phyloP scores from a whole-genome alignment of 1,284 basidiomycete genomes.

The Sporisorium graminicola region DNA sequence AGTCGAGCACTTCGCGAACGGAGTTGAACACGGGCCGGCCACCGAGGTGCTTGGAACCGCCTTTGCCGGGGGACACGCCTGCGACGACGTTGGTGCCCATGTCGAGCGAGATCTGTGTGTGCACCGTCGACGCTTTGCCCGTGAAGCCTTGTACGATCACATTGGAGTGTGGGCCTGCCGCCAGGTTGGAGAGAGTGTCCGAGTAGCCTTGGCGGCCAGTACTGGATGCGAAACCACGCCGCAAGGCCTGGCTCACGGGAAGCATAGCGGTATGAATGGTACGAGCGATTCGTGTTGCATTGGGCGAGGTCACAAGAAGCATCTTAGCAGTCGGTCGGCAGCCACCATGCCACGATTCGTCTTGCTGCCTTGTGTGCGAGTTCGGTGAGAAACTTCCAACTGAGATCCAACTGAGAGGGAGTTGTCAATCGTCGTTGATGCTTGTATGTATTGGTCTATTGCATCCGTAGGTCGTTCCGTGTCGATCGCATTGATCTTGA shows the following conservation, averaged over 20 bases:
- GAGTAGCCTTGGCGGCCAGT: conserved; percentile 18
- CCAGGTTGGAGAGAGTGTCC: conserved; percentile 47
- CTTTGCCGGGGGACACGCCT: conserved; percentile 53
- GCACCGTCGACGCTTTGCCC: conserved; percentile 54
- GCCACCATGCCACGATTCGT: neutral
- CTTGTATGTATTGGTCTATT: neutral
- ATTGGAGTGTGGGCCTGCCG: conserved; percentile 42
- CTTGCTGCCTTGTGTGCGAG: no score
- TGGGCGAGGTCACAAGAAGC: neutral
- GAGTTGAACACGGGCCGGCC: conserved; percentile 50
- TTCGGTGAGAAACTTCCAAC: neutral
- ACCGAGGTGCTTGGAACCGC: conserved; percentile 36
- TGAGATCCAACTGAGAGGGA: no score
- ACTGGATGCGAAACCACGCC: conserved; percentile 16
- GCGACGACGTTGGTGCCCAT: conserved; percentile 61
- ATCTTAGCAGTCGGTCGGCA: neutral
- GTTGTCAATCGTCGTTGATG: neutral
- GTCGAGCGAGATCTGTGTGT: conserved; percentile 48
- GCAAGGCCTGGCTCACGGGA: neutral
- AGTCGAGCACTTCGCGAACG: conserved; percentile 39
- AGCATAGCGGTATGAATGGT: neutral
- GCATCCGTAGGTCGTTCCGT: neutral
- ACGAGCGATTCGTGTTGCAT: neutral
- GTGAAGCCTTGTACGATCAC: conserved; percentile 63
- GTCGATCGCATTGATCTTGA: neutral